These are phyloP conservation scores for Podaxis carcinomalis DNA, from an alignment of 768 basidiomycete species.

Conservation along the genomic window DNA sequence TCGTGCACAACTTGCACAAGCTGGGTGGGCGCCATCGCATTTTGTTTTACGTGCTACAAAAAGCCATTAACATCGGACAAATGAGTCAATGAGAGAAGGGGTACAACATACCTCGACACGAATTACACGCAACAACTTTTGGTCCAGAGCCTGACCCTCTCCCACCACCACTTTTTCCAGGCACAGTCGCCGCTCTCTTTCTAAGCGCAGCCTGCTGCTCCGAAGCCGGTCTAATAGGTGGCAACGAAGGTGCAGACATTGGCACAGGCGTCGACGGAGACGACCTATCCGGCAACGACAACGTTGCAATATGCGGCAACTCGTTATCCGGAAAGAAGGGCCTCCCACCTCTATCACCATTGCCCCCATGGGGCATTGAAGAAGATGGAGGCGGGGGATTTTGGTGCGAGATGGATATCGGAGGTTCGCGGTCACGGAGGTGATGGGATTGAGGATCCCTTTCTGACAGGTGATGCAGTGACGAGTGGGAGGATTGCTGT, in stretches of 20 bases:
- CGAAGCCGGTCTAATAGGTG: slow-evolving; percentile 61
- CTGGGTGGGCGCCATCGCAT: slow-evolving; percentile 83
- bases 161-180: slow-evolving; percentile 44
- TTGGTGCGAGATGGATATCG: slow-evolving; percentile 10
- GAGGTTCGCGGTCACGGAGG: slow-evolving; percentile 10
- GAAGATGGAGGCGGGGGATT: background rate
- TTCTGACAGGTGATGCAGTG: slow-evolving; percentile 19
- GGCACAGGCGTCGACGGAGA: slow-evolving; percentile 51
- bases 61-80: background rate
- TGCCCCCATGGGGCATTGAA: background rate
- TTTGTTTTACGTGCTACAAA: slow-evolving; percentile 78
- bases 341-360: slow-evolving; percentile 14
- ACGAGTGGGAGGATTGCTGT: slow-evolving; percentile 16
- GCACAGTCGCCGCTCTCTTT: slow-evolving; percentile 66
- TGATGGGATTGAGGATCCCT: slow-evolving; percentile 8
- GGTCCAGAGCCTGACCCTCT: slow-evolving; percentile 68
- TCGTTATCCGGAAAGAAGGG: slow-evolving; percentile 56
- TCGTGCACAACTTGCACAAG: slow-evolving; percentile 79
- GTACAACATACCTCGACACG: slow-evolving; percentile 70
- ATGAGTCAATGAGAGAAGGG: background rate
- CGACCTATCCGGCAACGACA: slow-evolving; percentile 49
- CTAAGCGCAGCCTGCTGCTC: slow-evolving; percentile 66
- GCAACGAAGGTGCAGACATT: slow-evolving; percentile 62
- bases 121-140: slow-evolving; percentile 86
- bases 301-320: slow-evolving; percentile 68